Evolutionary conservation across 108 stramenopile species (phyloP).

Genomic region (Cyclostephanos tholiformis): DNA sequence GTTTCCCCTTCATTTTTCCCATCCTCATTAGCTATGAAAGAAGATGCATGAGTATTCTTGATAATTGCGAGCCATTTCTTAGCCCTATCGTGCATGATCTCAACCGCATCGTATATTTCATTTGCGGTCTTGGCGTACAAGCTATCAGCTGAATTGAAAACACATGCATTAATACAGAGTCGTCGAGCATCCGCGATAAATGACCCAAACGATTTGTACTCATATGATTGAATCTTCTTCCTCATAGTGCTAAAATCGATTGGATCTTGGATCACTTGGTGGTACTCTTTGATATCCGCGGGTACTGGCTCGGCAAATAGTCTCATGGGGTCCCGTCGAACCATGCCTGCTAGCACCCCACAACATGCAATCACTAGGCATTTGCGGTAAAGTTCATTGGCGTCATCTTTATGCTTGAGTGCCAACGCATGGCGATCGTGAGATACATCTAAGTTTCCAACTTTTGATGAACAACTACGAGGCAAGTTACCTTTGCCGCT

Average conservation of each 20-base stretch:
- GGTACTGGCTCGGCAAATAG: conserved; percentile 82
- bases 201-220: conserved; percentile 71
- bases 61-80: conserved; percentile 71
- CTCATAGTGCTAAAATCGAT: conserved; percentile 79
- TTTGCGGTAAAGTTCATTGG: conserved; percentile 56
- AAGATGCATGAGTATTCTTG: conserved; percentile 68
- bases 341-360: conserved; percentile 69
- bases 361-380: conserved; percentile 64
- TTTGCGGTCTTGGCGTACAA: conserved; percentile 78
- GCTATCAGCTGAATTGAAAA: conserved; percentile 77
- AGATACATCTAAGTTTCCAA: conserved; percentile 2
- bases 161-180: conserved; percentile 74
- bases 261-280: conserved; percentile 64
- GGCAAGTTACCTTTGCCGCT: conserved; percentile 2
- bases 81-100: conserved; percentile 68
- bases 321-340: conserved; percentile 76
- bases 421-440: conserved; percentile 36
- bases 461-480: conserved; percentile 20
- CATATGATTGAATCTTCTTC: conserved; percentile 53
- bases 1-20: conserved; percentile 30
- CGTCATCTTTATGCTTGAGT: conserved; percentile 61
- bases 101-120: conserved; percentile 61
- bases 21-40: conserved; percentile 38
- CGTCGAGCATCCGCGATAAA: conserved; percentile 67
- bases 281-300: conserved; percentile 61